These are phyloP conservation scores for Fusarium pseudonygamai DNA, from an alignment of 2,329 filamentous ascomycete species.

Conservation along the genomic window DNA sequence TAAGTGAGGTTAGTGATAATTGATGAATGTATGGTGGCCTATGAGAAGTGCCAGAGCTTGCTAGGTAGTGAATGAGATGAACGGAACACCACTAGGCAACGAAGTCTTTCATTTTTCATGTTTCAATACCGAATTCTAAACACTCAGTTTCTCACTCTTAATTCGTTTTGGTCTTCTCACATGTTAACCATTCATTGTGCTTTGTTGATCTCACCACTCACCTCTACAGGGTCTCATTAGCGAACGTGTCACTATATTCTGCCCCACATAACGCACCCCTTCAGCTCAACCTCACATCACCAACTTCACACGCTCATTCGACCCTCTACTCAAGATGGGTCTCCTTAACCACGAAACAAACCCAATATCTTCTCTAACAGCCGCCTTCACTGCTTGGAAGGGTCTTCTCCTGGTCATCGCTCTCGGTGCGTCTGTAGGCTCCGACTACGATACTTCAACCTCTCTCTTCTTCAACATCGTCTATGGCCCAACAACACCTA, in stretches of 20 bases:
- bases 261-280: slow-evolving; percentile 19
- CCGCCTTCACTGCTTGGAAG: slow-evolving; percentile 73
- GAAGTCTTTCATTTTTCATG: no score
- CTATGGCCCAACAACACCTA: slow-evolving; percentile 48
- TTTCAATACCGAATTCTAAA: background rate
- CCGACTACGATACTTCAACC: slow-evolving; percentile 83
- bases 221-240: background rate
- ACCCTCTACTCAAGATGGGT: slow-evolving; percentile 14
- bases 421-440: slow-evolving; percentile 58
- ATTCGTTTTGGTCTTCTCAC: background rate
- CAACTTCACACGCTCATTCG: slow-evolving; percentile 1
- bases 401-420: slow-evolving; percentile 70
- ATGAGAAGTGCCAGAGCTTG: background rate
- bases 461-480: slow-evolving; percentile 55
- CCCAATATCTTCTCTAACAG: slow-evolving; percentile 41
- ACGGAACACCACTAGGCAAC: background rate
- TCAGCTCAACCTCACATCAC: slow-evolving; percentile 10
- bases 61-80: background rate
- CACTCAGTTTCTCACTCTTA: background rate
- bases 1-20: background rate
- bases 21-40: background rate
- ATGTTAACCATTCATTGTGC: background rate
- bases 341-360: slow-evolving; percentile 21
- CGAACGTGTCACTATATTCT: slow-evolving; percentile 23
- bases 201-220: background rate